These are phyloP conservation scores for Tetracladium setigerum DNA, from an alignment of 495 filamentous ascomycete genomes.

Conservation along the genomic window DNA sequence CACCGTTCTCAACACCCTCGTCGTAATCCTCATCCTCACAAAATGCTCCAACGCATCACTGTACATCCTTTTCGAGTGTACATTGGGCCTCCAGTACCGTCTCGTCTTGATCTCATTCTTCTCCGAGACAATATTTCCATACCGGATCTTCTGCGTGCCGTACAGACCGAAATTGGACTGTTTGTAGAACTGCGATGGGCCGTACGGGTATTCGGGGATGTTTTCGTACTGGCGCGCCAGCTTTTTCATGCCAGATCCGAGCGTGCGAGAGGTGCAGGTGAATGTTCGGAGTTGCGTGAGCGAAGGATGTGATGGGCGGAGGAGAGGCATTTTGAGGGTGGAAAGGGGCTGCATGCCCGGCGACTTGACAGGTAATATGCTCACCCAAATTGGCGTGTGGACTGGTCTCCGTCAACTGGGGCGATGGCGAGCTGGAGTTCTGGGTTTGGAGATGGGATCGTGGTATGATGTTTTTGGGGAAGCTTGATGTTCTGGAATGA, in stretches of 20 bases:
- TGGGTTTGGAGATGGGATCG: too few species aligned
- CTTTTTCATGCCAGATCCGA: constrained; percentile 29
- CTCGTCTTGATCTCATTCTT: constrained; percentile 75
- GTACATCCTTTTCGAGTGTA: constrained; percentile 69
- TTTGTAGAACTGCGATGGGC: constrained; percentile 72
- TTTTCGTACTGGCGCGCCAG: constrained; percentile 24
- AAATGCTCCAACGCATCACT: constrained; percentile 54
- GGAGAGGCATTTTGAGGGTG: constrained; percentile 14
- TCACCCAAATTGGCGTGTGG: too few species aligned
- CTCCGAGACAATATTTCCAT: constrained; percentile 84
- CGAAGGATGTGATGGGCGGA: constrained; percentile 11
- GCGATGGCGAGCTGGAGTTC: too few species aligned
- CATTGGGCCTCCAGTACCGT: constrained; percentile 82
- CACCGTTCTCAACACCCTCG: constrained; percentile 75
- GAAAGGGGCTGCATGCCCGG: too few species aligned
- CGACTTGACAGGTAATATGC: too few species aligned
- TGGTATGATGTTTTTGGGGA: too few species aligned
- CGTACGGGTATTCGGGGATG: constrained; percentile 76
- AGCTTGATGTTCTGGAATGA: too few species aligned
- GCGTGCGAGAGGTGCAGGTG: constrained; percentile 22
- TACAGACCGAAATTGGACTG: constrained; percentile 85
- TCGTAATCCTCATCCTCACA: constrained; percentile 67
- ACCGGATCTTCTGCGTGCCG: constrained; percentile 67
- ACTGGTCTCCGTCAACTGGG: too few species aligned
- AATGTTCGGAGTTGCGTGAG: constrained; percentile 15